These are phyloP conservation scores for Fusarium armeniacum DNA, from an alignment of 2,329 filamentous ascomycete species.

Conservation along the genomic window DNA sequence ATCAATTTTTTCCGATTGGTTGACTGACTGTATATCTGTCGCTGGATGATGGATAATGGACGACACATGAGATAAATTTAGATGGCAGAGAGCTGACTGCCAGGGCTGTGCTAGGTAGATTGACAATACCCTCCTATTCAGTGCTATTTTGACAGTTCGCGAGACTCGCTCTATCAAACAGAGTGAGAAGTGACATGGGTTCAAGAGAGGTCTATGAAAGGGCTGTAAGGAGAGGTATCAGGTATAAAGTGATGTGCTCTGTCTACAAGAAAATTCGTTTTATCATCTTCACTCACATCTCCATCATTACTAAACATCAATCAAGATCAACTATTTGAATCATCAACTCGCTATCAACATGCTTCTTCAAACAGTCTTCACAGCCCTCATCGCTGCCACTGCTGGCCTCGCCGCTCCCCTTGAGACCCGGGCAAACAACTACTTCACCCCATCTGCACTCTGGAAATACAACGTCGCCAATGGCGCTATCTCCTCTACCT, in stretches of 20 bases:
- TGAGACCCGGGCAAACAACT: neutral
- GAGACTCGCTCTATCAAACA: neutral
- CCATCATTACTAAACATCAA: neutral
- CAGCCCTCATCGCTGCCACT: neutral
- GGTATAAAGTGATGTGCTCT: neutral
- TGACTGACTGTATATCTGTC: neutral
- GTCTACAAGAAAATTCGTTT: neutral
- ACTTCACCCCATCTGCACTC: neutral
- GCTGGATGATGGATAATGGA: neutral
- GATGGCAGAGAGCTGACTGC: neutral
- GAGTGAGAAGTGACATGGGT: neutral
- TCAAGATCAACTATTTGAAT: neutral
- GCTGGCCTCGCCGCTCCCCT: neutral
- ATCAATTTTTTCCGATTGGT: neutral
- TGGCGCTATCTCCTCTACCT: neutral
- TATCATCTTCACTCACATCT: neutral
- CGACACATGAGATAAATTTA: too few species aligned
- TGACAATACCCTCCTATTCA: neutral
- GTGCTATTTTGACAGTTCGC: neutral
- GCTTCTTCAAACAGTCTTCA: neutral
- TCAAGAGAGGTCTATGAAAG: neutral
- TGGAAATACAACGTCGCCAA: neutral
- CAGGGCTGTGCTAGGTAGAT: neutral
- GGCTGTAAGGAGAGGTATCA: neutral
- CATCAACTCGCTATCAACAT: neutral